Percentiles rank a stretch among this genome's conserved stretches.
These are phyloP conservation scores for Scleroderma bovista DNA, from an alignment of 768 basidiomycete species.

Conservation along the genomic window DNA sequence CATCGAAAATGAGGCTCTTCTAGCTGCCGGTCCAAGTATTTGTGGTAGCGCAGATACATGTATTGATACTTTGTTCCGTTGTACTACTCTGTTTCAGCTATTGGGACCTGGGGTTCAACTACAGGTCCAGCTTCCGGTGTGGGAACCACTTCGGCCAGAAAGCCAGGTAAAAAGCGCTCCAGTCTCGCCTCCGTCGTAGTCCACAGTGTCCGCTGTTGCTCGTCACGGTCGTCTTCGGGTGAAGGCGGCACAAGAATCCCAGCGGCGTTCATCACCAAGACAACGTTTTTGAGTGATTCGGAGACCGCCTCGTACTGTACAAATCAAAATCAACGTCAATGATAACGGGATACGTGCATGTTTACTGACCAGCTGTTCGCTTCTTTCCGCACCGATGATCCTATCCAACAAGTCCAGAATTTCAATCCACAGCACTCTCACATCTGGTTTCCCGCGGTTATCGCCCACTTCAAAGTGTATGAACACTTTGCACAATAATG, in stretches of 20 bases:
- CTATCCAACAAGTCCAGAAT: slow-evolving; percentile 86
- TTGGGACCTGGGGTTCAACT: neutral
- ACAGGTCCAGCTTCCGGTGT: slow-evolving; percentile 18
- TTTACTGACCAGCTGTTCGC: slow-evolving; percentile 74
- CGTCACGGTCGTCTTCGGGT: slow-evolving; percentile 43
- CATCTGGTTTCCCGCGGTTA: slow-evolving; percentile 51
- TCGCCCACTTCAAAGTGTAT: slow-evolving; percentile 87
- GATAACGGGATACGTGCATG: neutral
- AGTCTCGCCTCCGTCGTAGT: slow-evolving; percentile 78
- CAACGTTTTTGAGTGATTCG: slow-evolving; percentile 93
- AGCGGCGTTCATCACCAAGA: slow-evolving; percentile 93
- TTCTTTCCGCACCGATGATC: slow-evolving; percentile 79
- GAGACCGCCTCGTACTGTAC: slow-evolving; percentile 87
- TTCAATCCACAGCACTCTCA: slow-evolving; percentile 78
- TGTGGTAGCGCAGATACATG: neutral
- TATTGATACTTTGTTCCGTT: neutral
- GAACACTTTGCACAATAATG: slow-evolving; percentile 92
- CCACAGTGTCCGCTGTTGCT: slow-evolving; percentile 73
- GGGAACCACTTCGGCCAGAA: slow-evolving; percentile 68
- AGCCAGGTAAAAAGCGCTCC: slow-evolving; percentile 89
- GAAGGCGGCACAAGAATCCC: slow-evolving; percentile 65
- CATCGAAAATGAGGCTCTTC: slow-evolving; percentile 51
- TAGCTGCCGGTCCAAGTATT: neutral
- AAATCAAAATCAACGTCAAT: slow-evolving; percentile 4
- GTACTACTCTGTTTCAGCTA: neutral